Evolutionary conservation across 139 green algal species (phyloP).

Genomic region (Chlamydomonas applanata): DNA sequence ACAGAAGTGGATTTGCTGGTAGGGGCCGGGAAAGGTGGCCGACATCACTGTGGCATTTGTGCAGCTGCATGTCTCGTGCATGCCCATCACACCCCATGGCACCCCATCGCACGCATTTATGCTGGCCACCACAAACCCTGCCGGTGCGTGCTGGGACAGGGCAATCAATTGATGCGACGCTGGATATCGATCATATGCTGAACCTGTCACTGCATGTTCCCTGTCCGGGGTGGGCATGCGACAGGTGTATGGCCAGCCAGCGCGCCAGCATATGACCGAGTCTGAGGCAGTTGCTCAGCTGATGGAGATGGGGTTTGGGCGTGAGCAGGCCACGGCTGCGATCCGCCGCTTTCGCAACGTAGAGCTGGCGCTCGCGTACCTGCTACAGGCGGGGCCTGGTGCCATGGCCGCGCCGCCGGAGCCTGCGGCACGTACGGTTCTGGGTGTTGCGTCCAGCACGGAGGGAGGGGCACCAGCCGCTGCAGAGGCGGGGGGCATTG

Average conservation of each 20-base stretch:
- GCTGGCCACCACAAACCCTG: too few relatives aligned
- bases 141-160: too few relatives aligned
- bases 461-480: not conserved
- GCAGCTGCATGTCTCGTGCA: too few relatives aligned
- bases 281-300: slow-evolving; percentile 25
- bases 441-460: not conserved
- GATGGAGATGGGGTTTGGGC: slow-evolving; percentile 46
- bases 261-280: not conserved
- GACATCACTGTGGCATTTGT: too few relatives aligned
- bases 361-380: slow-evolving; percentile 30
- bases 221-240: too few relatives aligned
- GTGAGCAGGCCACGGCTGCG: slow-evolving; percentile 15
- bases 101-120: too few relatives aligned
- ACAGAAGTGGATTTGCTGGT: too few relatives aligned
- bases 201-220: too few relatives aligned
- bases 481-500: not conserved
- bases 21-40: too few relatives aligned
- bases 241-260: slow-evolving; percentile 20
- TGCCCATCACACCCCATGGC: too few relatives aligned
- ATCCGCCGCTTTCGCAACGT: slow-evolving; percentile 28
- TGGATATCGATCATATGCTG: too few relatives aligned
- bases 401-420: not conserved
- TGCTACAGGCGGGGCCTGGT: slow-evolving; percentile 21
- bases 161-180: too few relatives aligned
- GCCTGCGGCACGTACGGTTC: not conserved